These are phyloP conservation scores for Skeletonema potamos DNA, from an alignment of 108 stramenopile genomes.

Conservation along the genomic window DNA sequence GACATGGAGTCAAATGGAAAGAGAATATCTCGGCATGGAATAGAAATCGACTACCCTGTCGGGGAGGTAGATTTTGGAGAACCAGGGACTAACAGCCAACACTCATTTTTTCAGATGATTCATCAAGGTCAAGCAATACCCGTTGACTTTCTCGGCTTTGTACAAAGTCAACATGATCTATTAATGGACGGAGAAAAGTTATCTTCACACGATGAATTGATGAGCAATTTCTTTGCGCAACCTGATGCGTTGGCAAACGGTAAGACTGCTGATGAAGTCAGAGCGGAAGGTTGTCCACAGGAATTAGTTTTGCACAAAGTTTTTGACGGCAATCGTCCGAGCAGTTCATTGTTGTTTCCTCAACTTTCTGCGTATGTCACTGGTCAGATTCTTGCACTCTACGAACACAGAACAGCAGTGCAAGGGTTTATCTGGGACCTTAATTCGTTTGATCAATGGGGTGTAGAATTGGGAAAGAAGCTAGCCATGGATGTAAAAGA, in stretches of 20 bases:
- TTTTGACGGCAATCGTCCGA: conserved; percentile 98
- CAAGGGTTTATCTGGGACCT: conserved; percentile 99
- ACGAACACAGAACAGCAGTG: conserved; percentile 98
- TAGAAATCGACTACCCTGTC: conserved; percentile 85
- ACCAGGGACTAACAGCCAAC: conserved; percentile 99
- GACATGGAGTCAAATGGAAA: conserved; percentile 98
- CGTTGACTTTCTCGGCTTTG: conserved; percentile 96
- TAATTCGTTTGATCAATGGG: conserved; percentile 99
- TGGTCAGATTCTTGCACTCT: conserved; percentile 95
- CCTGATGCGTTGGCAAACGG: conserved; percentile 97
- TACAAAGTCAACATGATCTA: conserved; percentile 83
- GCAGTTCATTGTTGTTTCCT: conserved; percentile 91
- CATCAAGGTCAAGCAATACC: conserved; percentile 98
- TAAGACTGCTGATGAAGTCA: conserved; percentile 88
- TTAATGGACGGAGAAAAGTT: conserved; percentile 88
- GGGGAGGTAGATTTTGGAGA: conserved; percentile 99
- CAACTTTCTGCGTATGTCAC: conserved; percentile 92
- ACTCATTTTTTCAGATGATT: conserved; percentile 98
- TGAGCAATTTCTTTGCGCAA: conserved; percentile 99
- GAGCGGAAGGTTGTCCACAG: conserved; percentile 89
- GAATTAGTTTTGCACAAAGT: conserved; percentile 89
- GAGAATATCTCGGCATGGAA: conserved; percentile 82
- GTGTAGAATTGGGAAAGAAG: conserved; percentile 99
- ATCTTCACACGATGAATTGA: conserved; percentile 98
- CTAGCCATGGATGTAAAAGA: conserved; percentile 89